These are phyloP conservation scores for Acaromyces ingoldii DNA, from an alignment of 1,284 basidiomycete species.

Conservation along the genomic window DNA sequence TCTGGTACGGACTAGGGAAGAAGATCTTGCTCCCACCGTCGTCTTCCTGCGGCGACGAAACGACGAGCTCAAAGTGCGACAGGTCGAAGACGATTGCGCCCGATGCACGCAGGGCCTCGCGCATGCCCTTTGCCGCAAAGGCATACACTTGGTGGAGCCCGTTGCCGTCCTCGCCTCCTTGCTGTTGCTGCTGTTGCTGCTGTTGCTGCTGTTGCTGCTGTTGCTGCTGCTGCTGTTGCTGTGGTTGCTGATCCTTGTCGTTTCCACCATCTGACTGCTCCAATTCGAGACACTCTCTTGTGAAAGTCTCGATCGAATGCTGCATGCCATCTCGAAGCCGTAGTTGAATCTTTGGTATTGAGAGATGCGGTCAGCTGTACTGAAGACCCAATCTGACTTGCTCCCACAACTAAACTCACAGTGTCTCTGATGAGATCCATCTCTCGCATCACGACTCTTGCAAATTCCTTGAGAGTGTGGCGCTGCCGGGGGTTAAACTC, in stretches of 20 bases:
- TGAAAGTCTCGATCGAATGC: slow-evolving; percentile 90
- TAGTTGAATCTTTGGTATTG: slow-evolving; percentile 68
- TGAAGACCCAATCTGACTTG: neutral
- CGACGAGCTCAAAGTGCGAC: slow-evolving; percentile 79
- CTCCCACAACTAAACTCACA: slow-evolving; percentile 53
- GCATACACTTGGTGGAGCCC: slow-evolving; percentile 79
- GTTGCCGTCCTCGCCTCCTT: neutral
- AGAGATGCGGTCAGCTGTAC: slow-evolving; percentile 7
- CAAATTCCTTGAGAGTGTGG: slow-evolving; percentile 90
- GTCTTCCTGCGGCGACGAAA: slow-evolving; percentile 62
- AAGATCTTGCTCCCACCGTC: slow-evolving; percentile 32
- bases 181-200: no score
- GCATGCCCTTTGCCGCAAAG: slow-evolving; percentile 78
- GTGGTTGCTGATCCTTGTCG: no score
- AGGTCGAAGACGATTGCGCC: slow-evolving; percentile 87
- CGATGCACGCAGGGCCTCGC: slow-evolving; percentile 82
- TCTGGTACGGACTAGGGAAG: slow-evolving; percentile 30
- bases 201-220: no score
- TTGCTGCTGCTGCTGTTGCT: no score
- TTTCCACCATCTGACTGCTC: slow-evolving; percentile 56
- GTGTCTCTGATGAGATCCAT: slow-evolving; percentile 93
- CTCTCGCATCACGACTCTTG: slow-evolving; percentile 83
- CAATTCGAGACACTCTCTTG: slow-evolving; percentile 86
- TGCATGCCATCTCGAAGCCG: slow-evolving; percentile 86
- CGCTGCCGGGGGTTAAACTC: slow-evolving; percentile 84